Percentiles rank a stretch among this genome's conserved stretches.
These are phyloP conservation scores for Rutidosis leptorrhynchoides DNA, from an alignment of 129 eudicot genomes.

Conservation along the genomic window DNA sequence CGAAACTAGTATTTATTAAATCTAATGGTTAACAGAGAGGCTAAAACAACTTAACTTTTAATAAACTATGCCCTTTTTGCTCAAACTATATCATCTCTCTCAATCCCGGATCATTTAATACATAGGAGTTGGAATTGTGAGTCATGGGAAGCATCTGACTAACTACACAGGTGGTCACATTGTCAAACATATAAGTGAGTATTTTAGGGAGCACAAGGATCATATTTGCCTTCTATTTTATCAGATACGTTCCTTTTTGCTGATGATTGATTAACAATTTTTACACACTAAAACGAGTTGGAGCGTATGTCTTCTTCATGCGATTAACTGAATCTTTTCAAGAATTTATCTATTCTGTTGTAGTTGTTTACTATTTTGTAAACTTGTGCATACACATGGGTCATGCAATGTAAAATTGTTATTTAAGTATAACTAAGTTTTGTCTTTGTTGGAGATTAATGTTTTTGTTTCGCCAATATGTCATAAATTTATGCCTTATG, in stretches of 20 bases:
- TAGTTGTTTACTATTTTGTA: background rate
- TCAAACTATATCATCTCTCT: background rate
- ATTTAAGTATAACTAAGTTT: no score
- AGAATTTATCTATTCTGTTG: background rate
- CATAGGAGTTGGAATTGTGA: constrained; percentile 18
- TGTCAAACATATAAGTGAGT: background rate
- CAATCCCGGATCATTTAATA: background rate
- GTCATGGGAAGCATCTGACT: constrained; percentile 12
- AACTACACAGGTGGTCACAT: background rate
- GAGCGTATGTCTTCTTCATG: background rate
- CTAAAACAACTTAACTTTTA: background rate
- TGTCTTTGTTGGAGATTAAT: no score
- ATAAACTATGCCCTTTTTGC: constrained; percentile 3
- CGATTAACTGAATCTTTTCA: background rate
- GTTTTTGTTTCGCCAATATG: no score
- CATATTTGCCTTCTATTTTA: constrained; percentile 1
- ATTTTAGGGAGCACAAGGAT: constrained; percentile 13
- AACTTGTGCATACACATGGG: no score
- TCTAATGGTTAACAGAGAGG: constrained; percentile 9
- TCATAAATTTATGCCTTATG: no score
- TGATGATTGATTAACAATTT: constrained; percentile 1
- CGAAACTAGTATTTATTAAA: background rate
- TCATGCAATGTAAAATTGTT: no score
- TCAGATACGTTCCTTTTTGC: background rate
- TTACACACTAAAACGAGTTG: background rate